A percentile compares a stretch with the other conserved stretches of the same genome.
These are phyloP conservation scores for Trypanosoma cruzi DNA, from an alignment of 208 protist genomes.

Conservation along the genomic window DNA sequence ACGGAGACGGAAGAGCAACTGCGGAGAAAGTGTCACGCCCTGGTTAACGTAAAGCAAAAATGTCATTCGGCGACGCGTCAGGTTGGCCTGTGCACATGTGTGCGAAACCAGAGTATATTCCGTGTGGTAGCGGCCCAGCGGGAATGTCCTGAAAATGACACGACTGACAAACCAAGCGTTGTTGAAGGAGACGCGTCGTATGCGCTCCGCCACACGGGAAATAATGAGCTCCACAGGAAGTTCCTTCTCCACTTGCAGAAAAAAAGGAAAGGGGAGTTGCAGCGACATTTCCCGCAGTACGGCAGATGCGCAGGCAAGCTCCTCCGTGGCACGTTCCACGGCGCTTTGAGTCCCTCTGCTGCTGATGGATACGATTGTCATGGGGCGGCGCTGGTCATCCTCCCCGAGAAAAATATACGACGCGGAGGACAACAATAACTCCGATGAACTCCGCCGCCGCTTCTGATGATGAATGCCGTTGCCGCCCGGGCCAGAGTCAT, in stretches of 20 bases:
- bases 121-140: constrained; percentile 69
- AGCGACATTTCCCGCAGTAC: constrained; percentile 69
- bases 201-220: constrained; percentile 74
- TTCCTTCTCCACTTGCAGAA: constrained; percentile 68
- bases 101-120: constrained; percentile 79
- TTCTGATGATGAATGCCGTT: constrained; percentile 34
- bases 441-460: constrained; percentile 40
- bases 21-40: constrained; percentile 65
- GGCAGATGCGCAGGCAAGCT: constrained; percentile 57
- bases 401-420: constrained; percentile 77
- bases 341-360: constrained; percentile 25
- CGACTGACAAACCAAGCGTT: constrained; percentile 81
- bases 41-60: constrained; percentile 81
- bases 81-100: constrained; percentile 85
- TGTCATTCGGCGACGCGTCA: constrained; percentile 77
- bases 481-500: constrained; percentile 32
- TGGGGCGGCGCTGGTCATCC: constrained; percentile 70
- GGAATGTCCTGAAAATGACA: constrained; percentile 82
- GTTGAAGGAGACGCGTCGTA: constrained; percentile 82
- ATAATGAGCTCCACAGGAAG: constrained; percentile 65
- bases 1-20: constrained; percentile 54
- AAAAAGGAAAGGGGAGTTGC: constrained; percentile 80
- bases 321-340: constrained; percentile 37
- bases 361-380: constrained; percentile 72
- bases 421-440: constrained; percentile 72